Conservation (phyloP, 2,329 filamentous ascomycete species). For the Neonectria punicea region DNA sequence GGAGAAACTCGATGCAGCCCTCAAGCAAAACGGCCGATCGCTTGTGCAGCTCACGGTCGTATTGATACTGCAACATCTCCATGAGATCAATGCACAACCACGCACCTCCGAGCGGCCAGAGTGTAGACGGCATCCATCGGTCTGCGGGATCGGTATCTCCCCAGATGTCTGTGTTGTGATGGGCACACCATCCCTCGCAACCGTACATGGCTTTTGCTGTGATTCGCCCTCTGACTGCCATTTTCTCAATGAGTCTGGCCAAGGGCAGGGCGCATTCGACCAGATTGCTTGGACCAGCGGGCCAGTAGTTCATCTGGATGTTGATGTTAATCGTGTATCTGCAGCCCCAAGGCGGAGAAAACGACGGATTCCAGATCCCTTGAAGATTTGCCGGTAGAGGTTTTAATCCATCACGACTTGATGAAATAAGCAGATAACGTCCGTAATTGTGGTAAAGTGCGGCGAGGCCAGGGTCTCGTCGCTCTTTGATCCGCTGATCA, state of each 20-base stretch:
- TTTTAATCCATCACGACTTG: constrained; percentile 34
- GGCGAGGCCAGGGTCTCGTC: constrained; percentile 41
- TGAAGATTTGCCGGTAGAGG: constrained; percentile 48
- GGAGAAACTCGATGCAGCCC: constrained; percentile 50
- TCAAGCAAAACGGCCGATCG: constrained; percentile 46
- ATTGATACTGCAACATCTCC: constrained; percentile 39
- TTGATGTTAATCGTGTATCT: constrained; percentile 65
- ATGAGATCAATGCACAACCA: constrained; percentile 41
- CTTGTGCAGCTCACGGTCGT: constrained; percentile 28
- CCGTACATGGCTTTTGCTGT: constrained; percentile 51
- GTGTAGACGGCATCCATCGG: constrained; percentile 43
- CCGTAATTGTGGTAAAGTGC: constrained; percentile 48
- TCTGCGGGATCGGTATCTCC: constrained; percentile 51
- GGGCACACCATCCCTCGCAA: constrained; percentile 49
- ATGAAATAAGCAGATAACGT: constrained; percentile 46
- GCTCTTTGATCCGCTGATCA: constrained; percentile 26
- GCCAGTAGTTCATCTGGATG: constrained; percentile 65
- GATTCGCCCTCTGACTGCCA: constrained; percentile 43
- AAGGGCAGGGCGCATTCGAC: constrained; percentile 54
- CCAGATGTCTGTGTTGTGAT: constrained; percentile 55
- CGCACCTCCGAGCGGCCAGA: constrained; percentile 40
- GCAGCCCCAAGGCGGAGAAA: constrained; percentile 54
- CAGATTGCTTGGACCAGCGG: constrained; percentile 45
- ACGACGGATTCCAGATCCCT: constrained; percentile 50
- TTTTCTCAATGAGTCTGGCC: constrained; percentile 45